Base-by-base conservation (phyloP, 2,329 filamentous ascomycete species). In the Diaporthe sp. region DNA sequence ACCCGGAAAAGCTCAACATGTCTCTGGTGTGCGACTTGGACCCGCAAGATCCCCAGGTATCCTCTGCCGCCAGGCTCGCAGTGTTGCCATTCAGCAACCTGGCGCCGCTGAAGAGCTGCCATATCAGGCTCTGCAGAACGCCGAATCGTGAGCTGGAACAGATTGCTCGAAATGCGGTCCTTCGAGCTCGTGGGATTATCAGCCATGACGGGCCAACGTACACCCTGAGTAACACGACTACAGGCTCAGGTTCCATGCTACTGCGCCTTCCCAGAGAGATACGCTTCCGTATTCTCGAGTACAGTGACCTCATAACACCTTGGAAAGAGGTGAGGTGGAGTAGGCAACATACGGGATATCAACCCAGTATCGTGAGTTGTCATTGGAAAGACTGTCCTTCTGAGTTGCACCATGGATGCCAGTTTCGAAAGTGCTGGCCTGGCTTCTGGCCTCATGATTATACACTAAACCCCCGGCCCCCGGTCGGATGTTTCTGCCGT, bases 1-100 rank as follows among this genome's bases (percentile, higher is more conserved):
- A 1, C 0, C 28, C 61, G 28, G 1, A 2, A 17, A 5, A 17
- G 5, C 61, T 67, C 10, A 51, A 19, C 10, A 25, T 67, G 3
- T 67, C 61, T n/a, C 28, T 67, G 3, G 28, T 67, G 12, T 67
- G 61, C 19, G 61, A 67, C 28, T 67, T 67, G 12, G 42, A 67
- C 44, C 44, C 44, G 2, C 8, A 49, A 51, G 15, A 67, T 37
- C 8, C 34, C 4, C n/a, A 10, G 2, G n/a, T 44, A 2, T 12
- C 6, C 9, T 51, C 28, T 17, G 61, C 42, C 4, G 61, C 61
- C 3, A 51, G 19, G 13, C 61, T 37, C 3, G 6, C 19, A 2
- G 28, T 51, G 28, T 19, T 44, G 10, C 61, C 61, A 67, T 44
- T 67, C 5, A 25, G 25, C 44, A 34, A 67, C 12, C 25, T 67